Conservation (phyloP, 805 yeast species). For the Saccharomycopsis olivae region DNA sequence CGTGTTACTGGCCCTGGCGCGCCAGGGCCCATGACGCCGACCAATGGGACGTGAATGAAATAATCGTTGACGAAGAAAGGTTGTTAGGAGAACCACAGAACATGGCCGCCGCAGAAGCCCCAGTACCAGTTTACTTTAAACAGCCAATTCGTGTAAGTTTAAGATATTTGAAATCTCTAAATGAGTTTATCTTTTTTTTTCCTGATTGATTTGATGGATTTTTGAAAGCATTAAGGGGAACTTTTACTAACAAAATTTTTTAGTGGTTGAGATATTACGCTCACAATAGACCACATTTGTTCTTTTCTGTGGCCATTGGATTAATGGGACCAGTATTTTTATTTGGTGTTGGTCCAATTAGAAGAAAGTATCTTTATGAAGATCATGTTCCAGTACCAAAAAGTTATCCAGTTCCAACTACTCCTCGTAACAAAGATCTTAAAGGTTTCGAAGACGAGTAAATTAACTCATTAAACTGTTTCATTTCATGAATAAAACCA, state of each 20-base stretch:
- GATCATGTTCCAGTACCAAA: slow-evolving; percentile 59
- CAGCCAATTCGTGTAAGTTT: slow-evolving; percentile 58
- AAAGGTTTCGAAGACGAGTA: slow-evolving; percentile 17
- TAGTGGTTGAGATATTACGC: slow-evolving; percentile 70
- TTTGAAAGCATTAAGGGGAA: neutral
- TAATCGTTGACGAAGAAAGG: no score
- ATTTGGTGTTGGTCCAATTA: slow-evolving; percentile 48
- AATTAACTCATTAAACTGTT: no score
- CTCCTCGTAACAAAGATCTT: slow-evolving; percentile 14
- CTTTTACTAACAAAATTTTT: slow-evolving; percentile 21
- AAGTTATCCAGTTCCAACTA: slow-evolving; percentile 26
- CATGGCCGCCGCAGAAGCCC: slow-evolving; percentile 7
- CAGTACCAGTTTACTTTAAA: slow-evolving; percentile 47
- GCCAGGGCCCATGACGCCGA: no score
- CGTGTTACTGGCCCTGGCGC: no score
- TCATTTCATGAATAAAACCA: no score
- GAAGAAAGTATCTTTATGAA: slow-evolving; percentile 55
- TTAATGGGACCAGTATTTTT: slow-evolving; percentile 57
- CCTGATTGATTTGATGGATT: neutral
- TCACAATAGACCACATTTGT: slow-evolving; percentile 65
- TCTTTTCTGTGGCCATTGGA: slow-evolving; percentile 55
- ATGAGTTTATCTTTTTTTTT: neutral
- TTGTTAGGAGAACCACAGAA: no score
- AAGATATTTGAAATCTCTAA: no score
- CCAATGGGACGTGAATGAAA: no score